Conservation (phyloP, 2,329 filamentous ascomycete genomes). For the Microdochium nivale region DNA sequence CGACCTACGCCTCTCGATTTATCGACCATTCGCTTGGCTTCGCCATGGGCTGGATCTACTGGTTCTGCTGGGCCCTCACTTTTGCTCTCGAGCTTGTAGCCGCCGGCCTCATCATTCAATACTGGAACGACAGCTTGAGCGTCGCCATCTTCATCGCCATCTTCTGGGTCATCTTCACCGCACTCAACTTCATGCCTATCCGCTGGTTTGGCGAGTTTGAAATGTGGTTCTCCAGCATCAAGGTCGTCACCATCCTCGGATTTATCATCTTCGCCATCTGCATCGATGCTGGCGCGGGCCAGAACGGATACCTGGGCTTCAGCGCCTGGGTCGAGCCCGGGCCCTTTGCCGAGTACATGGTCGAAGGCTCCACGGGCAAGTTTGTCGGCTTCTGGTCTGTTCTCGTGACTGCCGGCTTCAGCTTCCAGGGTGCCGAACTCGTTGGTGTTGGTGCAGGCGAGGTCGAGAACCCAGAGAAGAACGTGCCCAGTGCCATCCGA, state of each 20-base stretch:
- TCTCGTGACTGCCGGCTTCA: slow-evolving; percentile 60
- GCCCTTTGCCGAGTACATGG: slow-evolving; percentile 55
- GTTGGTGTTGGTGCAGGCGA: slow-evolving; percentile 75
- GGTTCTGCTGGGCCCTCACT: slow-evolving; percentile 67
- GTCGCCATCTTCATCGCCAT: slow-evolving; percentile 66
- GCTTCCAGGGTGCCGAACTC: slow-evolving; percentile 65
- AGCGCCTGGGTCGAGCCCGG: slow-evolving; percentile 62
- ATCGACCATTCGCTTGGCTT: slow-evolving; percentile 62
- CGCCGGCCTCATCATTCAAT: slow-evolving; percentile 67
- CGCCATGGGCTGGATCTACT: slow-evolving; percentile 77
- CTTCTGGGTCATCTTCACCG: slow-evolving; percentile 64
- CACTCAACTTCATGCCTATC: slow-evolving; percentile 63
- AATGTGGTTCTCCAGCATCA: slow-evolving; percentile 71
- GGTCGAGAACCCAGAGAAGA: slow-evolving; percentile 62
- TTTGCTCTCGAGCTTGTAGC: slow-evolving; percentile 66
- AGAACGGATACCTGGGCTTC: slow-evolving; percentile 67
- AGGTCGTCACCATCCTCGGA: slow-evolving; percentile 65
- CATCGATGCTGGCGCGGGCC: slow-evolving; percentile 62
- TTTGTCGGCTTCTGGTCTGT: slow-evolving; percentile 65
- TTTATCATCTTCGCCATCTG: slow-evolving; percentile 72
- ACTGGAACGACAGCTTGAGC: slow-evolving; percentile 55
- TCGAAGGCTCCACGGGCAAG: slow-evolving; percentile 44
- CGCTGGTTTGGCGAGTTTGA: slow-evolving; percentile 69
- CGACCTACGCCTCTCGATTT: slow-evolving; percentile 67
- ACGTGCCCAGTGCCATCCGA: slow-evolving; percentile 63